Evolutionary conservation across 371 early-diverging fungal genomes (phyloP).

Genomic region (Dipsacomyces acuminosporus): DNA sequence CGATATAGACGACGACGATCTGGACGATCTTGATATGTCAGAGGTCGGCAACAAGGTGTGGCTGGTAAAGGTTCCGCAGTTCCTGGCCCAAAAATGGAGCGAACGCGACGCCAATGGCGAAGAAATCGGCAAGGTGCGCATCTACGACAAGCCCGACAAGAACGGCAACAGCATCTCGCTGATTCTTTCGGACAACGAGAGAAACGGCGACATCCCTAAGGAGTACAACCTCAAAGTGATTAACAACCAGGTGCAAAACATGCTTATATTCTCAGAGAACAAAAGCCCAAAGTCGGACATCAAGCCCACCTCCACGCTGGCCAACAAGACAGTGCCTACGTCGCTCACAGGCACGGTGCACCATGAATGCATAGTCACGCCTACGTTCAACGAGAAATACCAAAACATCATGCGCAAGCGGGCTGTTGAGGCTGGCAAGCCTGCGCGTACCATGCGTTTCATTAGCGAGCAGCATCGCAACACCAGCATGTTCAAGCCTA

Average conservation of each 20-base stretch:
- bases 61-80: constrained; percentile 89
- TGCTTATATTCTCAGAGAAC: constrained; percentile 70
- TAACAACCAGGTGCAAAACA: constrained; percentile 63
- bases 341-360: constrained; percentile 69
- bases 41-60: constrained; percentile 71
- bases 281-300: constrained; percentile 47
- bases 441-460: constrained; percentile 53
- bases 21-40: constrained; percentile 64
- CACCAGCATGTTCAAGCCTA: constrained; percentile 55
- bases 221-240: constrained; percentile 70
- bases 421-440: constrained; percentile 54
- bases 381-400: constrained; percentile 61
- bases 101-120: constrained; percentile 55
- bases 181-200: constrained; percentile 56
- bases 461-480: constrained; percentile 51
- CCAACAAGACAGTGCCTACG: constrained; percentile 48
- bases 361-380: constrained; percentile 77
- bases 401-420: constrained; percentile 72
- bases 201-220: constrained; percentile 57
- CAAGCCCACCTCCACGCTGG: constrained; percentile 48
- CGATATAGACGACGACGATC: constrained; percentile 56
- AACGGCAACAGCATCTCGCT: constrained; percentile 54
- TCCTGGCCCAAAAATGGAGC: constrained; percentile 78
- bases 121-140: constrained; percentile 76
- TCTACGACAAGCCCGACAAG: constrained; percentile 58